These are phyloP conservation scores for Alternaria dauci DNA, from an alignment of 2,329 filamentous ascomycete genomes.

Conservation along the genomic window DNA sequence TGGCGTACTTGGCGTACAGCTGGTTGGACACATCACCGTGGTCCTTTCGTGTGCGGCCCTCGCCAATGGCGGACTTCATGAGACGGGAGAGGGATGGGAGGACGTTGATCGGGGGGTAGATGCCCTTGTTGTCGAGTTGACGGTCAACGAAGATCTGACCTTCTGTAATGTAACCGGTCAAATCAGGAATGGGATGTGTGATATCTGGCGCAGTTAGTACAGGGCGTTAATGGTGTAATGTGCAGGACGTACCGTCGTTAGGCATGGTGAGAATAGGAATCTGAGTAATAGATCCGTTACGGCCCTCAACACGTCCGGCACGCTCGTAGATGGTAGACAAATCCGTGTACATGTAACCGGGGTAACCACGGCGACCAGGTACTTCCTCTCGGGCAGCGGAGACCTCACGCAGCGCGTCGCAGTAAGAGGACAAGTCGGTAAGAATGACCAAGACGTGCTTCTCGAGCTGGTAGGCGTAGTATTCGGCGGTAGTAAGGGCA, in stretches of 20 bases:
- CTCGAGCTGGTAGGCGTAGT: slow-evolving; percentile 99
- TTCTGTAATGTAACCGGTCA: slow-evolving; percentile 99
- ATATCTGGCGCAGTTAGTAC: slow-evolving; percentile 69
- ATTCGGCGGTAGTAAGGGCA: slow-evolving; percentile 96
- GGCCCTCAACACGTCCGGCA: slow-evolving; percentile 94
- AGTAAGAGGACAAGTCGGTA: slow-evolving; percentile 97
- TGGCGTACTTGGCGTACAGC: slow-evolving; percentile 99
- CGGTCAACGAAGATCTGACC: slow-evolving; percentile 98
- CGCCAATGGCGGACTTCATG: slow-evolving; percentile 99
- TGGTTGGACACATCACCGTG: slow-evolving; percentile 99
- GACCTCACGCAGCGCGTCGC: slow-evolving; percentile 97
- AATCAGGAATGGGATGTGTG: slow-evolving; percentile 96
- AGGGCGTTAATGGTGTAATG: too few species aligned
- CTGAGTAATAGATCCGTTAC: slow-evolving; percentile 98
- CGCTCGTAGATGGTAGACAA: slow-evolving; percentile 99
- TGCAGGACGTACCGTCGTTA: slow-evolving; percentile 75
- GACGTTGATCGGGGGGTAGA: slow-evolving; percentile 99
- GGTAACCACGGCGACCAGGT: slow-evolving; percentile 97
- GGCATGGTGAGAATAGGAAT: slow-evolving; percentile 99
- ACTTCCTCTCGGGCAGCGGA: slow-evolving; percentile 98
- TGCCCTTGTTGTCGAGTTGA: slow-evolving; percentile 91
- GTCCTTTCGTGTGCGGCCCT: slow-evolving; percentile 95
- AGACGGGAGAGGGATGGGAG: slow-evolving; percentile 96
- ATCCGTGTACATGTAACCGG: slow-evolving; percentile 99
- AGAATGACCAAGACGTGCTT: slow-evolving; percentile 99